Evolutionary conservation across 73 alveolate species (phyloP).

Genomic region (Paramecium primaurelia): DNA sequence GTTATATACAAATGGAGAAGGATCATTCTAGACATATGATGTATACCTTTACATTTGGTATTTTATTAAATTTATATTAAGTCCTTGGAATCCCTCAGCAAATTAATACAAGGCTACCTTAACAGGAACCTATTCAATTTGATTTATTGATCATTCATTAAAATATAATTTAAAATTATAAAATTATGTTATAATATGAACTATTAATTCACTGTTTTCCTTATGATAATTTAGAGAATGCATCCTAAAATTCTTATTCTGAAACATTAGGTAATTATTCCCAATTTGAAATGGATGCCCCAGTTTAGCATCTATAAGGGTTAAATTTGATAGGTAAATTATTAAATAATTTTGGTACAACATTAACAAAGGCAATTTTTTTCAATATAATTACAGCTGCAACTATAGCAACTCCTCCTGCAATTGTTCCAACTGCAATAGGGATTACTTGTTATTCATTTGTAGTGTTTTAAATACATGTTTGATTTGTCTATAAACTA

Average conservation of each 20-base stretch:
- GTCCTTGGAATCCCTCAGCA: slow-evolving; percentile 16
- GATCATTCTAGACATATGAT: background rate
- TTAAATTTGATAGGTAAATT: background rate
- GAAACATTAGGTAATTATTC: background rate
- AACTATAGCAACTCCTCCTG: background rate
- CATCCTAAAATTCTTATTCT: background rate
- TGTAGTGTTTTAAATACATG: background rate
- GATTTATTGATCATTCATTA: background rate
- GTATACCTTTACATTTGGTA: background rate
- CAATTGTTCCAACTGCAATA: background rate
- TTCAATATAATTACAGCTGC: background rate
- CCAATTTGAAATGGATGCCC: background rate
- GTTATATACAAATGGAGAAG: background rate
- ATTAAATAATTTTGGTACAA: background rate
- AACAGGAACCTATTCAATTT: background rate
- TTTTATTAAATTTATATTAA: background rate
- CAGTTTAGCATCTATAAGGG: background rate
- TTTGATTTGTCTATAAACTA: background rate
- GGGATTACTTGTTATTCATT: background rate
- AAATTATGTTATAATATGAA: background rate
- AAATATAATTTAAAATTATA: background rate
- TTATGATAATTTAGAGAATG: background rate
- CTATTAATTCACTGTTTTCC: background rate
- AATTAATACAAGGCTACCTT: background rate
- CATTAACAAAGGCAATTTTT: background rate